These are phyloP conservation scores for Sparassis latifolia DNA, from an alignment of 1,284 basidiomycete species.

Conservation along the genomic window DNA sequence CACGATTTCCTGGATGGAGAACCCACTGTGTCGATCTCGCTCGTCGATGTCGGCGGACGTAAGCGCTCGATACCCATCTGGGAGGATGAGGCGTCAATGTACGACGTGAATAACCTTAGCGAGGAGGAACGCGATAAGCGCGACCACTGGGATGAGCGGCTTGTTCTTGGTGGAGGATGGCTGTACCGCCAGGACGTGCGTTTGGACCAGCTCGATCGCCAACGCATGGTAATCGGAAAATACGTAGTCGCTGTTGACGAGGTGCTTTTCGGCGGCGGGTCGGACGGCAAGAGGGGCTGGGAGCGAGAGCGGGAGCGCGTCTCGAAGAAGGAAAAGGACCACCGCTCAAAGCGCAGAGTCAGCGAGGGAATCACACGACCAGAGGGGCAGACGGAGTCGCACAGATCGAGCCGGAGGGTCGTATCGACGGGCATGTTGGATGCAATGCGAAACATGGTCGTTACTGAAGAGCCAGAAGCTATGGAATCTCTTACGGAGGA, in stretches of 20 bases:
- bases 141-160: conserved; percentile 71
- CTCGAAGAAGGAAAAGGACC: conserved; percentile 30
- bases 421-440: conserved; percentile 50
- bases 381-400: conserved; percentile 4
- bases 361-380: conserved; percentile 43
- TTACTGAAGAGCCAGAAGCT: conserved; percentile 57
- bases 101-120: conserved; percentile 27
- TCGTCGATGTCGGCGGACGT: conserved; percentile 61
- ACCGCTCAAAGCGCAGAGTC: conserved; percentile 36
- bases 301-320: conserved; percentile 39
- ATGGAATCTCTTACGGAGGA: conserved; percentile 45
- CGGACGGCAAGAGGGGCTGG: conserved; percentile 49
- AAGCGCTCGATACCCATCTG: conserved; percentile 67
- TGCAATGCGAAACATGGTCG: conserved; percentile 37
- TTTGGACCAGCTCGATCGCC: conserved; percentile 47
- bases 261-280: conserved; percentile 58
- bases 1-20: conserved; percentile 36
- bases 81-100: conserved; percentile 63
- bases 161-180: conserved; percentile 74
- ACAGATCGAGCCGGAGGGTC: conserved; percentile 34
- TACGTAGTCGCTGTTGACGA: conserved; percentile 73
- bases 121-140: conserved; percentile 49
- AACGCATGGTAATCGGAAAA: conserved; percentile 45
- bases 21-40: conserved; percentile 55
- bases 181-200: conserved; percentile 64